A percentile compares a stretch with the other conserved stretches of the same genome.
These are phyloP conservation scores for Neltuma alba DNA, from an alignment of 306 rosid genomes.

Conservation along the genomic window DNA sequence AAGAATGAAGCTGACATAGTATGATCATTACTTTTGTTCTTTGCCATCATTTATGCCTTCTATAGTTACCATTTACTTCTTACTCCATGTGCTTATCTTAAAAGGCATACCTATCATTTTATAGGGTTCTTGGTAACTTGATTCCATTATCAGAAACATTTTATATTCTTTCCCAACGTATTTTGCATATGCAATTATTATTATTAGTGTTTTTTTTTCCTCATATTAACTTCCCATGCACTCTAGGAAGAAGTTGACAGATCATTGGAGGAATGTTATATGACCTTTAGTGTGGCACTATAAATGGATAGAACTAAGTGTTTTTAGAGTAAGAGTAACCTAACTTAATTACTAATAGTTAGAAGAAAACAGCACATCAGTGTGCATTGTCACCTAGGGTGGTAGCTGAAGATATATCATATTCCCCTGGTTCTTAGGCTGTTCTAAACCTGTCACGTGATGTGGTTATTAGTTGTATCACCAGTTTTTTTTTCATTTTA, in stretches of 20 bases:
- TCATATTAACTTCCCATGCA: slow-evolving; percentile 34
- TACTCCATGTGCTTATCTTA: slow-evolving; percentile 28
- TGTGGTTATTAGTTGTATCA: too few species aligned
- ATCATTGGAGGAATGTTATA: slow-evolving; percentile 82
- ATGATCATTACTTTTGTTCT: slow-evolving; percentile 8
- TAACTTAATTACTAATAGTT: too few species aligned
- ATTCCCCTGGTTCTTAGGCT: too few species aligned
- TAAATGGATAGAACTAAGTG: slow-evolving; percentile 87
- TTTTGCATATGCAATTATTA: slow-evolving; percentile 11
- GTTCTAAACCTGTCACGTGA: too few species aligned
- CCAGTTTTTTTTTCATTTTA: too few species aligned
- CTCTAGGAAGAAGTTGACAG: slow-evolving; percentile 77
- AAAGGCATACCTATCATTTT: slow-evolving; percentile 21
- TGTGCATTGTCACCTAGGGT: too few species aligned
- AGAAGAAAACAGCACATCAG: too few species aligned
- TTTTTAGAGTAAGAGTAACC: too few species aligned
- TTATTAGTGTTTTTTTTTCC: slow-evolving; percentile 10
- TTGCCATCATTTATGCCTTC: slow-evolving; percentile 24
- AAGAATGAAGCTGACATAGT: too few species aligned
- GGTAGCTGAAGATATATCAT: too few species aligned
- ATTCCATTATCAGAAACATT: neutral
- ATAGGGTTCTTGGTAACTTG: neutral
- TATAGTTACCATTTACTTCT: slow-evolving; percentile 17
- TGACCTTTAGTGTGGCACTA: slow-evolving; percentile 90
- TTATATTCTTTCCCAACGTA: neutral